Evolutionary conservation across 1,139 yeast species (phyloP).

Genomic region (Yamadazyma friedrichii): DNA sequence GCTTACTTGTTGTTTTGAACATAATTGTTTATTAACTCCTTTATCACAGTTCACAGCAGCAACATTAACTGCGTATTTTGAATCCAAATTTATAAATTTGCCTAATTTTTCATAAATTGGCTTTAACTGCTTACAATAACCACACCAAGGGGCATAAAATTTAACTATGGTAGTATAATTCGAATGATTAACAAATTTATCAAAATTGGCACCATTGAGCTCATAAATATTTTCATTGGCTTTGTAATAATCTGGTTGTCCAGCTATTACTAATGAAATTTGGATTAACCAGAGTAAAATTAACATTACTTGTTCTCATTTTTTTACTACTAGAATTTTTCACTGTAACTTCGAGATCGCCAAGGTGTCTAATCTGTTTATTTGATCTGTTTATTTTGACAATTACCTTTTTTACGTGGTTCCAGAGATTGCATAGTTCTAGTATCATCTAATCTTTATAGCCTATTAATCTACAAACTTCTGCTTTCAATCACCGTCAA

Average conservation of each 20-base stretch:
- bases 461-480: too few species aligned
- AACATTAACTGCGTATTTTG: constrained; percentile 62
- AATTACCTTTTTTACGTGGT: too few species aligned
- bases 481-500: too few species aligned
- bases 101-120: constrained; percentile 65
- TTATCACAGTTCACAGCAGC: constrained; percentile 89
- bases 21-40: constrained; percentile 61
- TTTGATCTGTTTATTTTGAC: too few species aligned
- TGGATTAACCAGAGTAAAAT: constrained; percentile 4
- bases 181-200: constrained; percentile 60
- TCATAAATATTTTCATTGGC: constrained; percentile 53
- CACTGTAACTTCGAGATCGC: neutral
- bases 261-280: constrained; percentile 9
- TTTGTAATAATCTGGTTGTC: constrained; percentile 17
- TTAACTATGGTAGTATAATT: constrained; percentile 84
- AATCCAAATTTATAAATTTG: constrained; percentile 44
- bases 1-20: constrained; percentile 62
- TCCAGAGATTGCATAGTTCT: too few species aligned
- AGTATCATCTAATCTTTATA: too few species aligned
- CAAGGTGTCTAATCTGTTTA: too few species aligned
- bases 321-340: neutral
- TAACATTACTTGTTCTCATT: constrained; percentile 3
- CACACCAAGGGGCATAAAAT: constrained; percentile 98
- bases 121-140: constrained; percentile 63
- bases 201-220: constrained; percentile 56